phyloP scores from a whole-genome alignment of 2,329 filamentous ascomycete species.

The Hypoxylon sp. region DNA sequence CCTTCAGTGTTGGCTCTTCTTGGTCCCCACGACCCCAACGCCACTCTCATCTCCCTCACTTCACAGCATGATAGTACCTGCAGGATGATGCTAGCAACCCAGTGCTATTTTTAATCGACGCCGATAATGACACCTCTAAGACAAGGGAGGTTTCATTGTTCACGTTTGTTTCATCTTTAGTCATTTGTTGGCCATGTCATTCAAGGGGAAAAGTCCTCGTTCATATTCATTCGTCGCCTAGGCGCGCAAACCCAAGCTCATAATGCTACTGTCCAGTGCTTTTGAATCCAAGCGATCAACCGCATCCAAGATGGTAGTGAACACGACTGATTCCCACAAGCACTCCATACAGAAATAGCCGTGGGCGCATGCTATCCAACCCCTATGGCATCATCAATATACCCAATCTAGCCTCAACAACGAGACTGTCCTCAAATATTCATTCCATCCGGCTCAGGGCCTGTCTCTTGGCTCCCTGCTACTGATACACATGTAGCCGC shows the following conservation, averaged over 20 bases:
- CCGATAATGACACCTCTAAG: not conserved
- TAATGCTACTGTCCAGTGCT: slow-evolving; percentile 18
- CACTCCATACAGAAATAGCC: slow-evolving; percentile 29
- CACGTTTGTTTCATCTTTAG: not conserved
- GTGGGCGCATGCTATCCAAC: slow-evolving; percentile 27
- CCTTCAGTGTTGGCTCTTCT: not conserved
- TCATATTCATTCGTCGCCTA: slow-evolving; percentile 21
- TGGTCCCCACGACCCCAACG: not conserved
- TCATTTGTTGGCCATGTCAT: slow-evolving; percentile 6
- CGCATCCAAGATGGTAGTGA: slow-evolving; percentile 22
- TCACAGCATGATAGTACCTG: not conserved
- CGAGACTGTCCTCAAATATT: slow-evolving; percentile 8
- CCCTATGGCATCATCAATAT: slow-evolving; percentile 13
- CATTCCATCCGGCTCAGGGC: not conserved
- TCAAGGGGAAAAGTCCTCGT: slow-evolving; percentile 23
- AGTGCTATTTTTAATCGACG: not conserved
- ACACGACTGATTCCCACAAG: slow-evolving; percentile 24
- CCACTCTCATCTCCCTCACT: not conserved
- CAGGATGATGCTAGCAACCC: not conserved
- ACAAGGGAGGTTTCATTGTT: not conserved
- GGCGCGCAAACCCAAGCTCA: slow-evolving; percentile 7
- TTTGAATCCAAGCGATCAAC: slow-evolving; percentile 21
- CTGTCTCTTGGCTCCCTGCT: slow-evolving; percentile 19
- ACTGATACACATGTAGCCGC: slow-evolving; percentile 37
- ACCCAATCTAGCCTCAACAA: slow-evolving; percentile 26